Evolutionary conservation across 2,329 filamentous ascomycete genomes (phyloP), one percentile per base, ranked within the genome.

Genomic region (Colletotrichum horii): DNA sequence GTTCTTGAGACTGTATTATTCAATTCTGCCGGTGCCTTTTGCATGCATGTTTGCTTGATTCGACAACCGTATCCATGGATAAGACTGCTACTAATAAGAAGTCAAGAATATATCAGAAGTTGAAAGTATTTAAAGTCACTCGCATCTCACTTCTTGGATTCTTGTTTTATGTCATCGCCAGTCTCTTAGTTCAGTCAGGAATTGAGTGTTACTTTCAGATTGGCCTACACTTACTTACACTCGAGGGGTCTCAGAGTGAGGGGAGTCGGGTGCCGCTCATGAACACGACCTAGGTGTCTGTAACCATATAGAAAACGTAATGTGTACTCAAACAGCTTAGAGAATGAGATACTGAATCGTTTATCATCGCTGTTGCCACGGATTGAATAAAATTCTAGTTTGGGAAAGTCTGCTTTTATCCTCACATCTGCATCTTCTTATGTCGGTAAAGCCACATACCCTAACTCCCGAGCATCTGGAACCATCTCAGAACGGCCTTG

Each of bases 311-410:
- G 3, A 9, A 19, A n/a, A 43, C 19, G 38, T 43, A 19, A 0
- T 0, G 19, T 9, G 0, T 4, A 12, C 0, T 0, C 12, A 12
- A n/a, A 0, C 19, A 43, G 9, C 38, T n/a, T n/a, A n/a, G 19
- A 43, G 19, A n/a, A 43, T 19, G 38, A 43, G 0, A 3, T n/a
- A 2, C 11, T 9, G n/a, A n/a, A 2, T 19, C 19, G 11, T 3
- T 2, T 11, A n/a, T 12, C 19, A n/a, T 43, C 19, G 38, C n/a
- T 9, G 19, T 3, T 9, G 9, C 38, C 19, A 6, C 38, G 8
- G 9, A n/a, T 43, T 12, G 19, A n/a, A n/a, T 7, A 43, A 0
- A 0, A n/a, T 2, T 43, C 19, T 43, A n/a, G 3, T 43, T 4
- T n/a, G 9, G 5, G 3, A 1, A 19, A 43, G 38, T 12, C 19